Evolutionary conservation across 2,329 filamentous ascomycete genomes (phyloP).

Genomic region (Fusarium caatingaense): DNA sequence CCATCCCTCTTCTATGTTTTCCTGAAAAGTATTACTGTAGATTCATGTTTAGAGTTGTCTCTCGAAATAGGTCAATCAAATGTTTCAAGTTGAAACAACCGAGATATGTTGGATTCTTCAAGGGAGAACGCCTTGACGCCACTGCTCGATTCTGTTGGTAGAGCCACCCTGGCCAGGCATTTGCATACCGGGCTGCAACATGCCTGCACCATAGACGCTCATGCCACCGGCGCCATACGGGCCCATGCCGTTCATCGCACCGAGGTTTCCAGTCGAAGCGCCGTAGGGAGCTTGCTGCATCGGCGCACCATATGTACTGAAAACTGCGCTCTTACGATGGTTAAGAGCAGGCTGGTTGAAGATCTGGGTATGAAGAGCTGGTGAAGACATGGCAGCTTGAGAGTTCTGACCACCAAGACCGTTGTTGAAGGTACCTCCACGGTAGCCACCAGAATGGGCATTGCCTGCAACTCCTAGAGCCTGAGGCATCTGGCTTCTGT

Average conservation of each 20-base stretch:
- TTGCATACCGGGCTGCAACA: constrained; percentile 47
- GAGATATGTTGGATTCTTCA: constrained; percentile 26
- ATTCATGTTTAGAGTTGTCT: not conserved
- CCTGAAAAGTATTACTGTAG: constrained; percentile 19
- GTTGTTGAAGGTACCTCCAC: constrained; percentile 66
- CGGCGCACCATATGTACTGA: constrained; percentile 48
- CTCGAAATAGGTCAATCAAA: not conserved
- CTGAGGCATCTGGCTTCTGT: constrained; percentile 63
- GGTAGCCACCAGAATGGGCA: constrained; percentile 59
- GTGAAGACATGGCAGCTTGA: constrained; percentile 45
- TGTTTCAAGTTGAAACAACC: not conserved
- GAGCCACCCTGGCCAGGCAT: constrained; percentile 46
- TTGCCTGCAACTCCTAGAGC: constrained; percentile 49
- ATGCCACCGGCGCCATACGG: constrained; percentile 40
- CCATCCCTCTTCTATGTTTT: constrained; percentile 6
- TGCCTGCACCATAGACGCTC: constrained; percentile 47
- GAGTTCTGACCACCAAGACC: constrained; percentile 56
- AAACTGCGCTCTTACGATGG: constrained; percentile 49
- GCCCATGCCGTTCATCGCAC: constrained; percentile 31
- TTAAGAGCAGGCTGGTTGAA: constrained; percentile 38
- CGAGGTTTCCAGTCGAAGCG: constrained; percentile 40
- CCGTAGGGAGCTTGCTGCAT: constrained; percentile 44
- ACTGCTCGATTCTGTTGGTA: constrained; percentile 56
- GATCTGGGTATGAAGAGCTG: constrained; percentile 44
- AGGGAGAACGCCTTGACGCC: constrained; percentile 56